These are phyloP conservation scores for Tulasnella sp. DNA, from an alignment of 768 basidiomycete genomes.

Conservation along the genomic window DNA sequence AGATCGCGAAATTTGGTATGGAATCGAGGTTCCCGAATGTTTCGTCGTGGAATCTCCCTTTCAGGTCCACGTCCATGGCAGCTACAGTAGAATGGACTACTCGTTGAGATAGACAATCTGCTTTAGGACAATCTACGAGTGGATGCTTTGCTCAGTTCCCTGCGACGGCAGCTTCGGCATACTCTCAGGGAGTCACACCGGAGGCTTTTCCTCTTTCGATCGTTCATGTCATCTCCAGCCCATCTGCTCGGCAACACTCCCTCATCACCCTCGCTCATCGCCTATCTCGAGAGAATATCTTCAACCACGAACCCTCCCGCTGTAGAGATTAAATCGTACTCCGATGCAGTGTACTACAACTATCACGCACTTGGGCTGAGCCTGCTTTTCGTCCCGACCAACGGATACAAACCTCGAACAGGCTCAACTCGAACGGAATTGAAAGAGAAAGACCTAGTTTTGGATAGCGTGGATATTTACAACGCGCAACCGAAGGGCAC, in stretches of 20 bases:
- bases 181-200: too few species aligned
- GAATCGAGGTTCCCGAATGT: constrained; percentile 25
- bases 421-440: constrained; percentile 29
- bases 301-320: not conserved
- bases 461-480: constrained; percentile 78
- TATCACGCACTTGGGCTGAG: constrained; percentile 72
- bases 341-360: constrained; percentile 81
- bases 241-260: not conserved
- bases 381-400: constrained; percentile 56
- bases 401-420: constrained; percentile 47
- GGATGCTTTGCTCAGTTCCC: not conserved
- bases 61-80: not conserved
- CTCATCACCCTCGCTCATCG: not conserved
- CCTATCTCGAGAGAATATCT: not conserved
- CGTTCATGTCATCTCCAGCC: not conserved
- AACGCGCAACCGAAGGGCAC: constrained; percentile 33
- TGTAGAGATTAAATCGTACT: constrained; percentile 68
- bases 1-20: constrained; percentile 53
- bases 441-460: constrained; percentile 31
- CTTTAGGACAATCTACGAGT: not conserved
- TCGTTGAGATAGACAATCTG: not conserved
- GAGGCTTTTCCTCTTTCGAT: not conserved
- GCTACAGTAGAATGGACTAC: not conserved
- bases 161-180: not conserved
- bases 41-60: not conserved